Base-by-base conservation (phyloP, 1,139 yeast genomes). In the Citeromyces siamensis region DNA sequence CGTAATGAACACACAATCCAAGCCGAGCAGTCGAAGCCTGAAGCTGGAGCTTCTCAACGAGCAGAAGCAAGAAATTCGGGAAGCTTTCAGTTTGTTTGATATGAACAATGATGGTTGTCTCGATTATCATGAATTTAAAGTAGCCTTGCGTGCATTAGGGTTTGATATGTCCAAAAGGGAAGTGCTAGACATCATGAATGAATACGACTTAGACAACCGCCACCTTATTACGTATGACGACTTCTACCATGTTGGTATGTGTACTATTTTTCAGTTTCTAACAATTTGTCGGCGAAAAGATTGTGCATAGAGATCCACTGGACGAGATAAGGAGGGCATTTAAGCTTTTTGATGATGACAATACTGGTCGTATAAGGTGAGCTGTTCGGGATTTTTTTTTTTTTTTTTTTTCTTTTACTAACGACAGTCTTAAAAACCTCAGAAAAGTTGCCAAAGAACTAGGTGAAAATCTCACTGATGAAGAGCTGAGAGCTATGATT, bases 261-360 rank as follows among this genome's bases (percentile, higher is more conserved):
- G 21, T 8, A 9, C 19, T 14, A 6, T 6, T 7, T 8, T 5
- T 10, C 18, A 12, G 9, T 28, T 20, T 17, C 37, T 64, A 35
- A 37, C 35, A 10, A 44, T 44, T 56, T 58, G 86, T 85, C 58
- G 84, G 93, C 2, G 81, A 74, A 41, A 77, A 70, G 60, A 81
- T 88, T 19, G 60, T 82, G 20, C 78, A 81, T 38, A 66, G 98
- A 49, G 96, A 93, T 52, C 98, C 98, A 2, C 56, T 84, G 42
- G 98, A 90, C 38, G 98, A 93, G 55, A 81, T 93, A 27, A 72
- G 75, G 44, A 65, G 97, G 35, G 98, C 98, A 0, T 93, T 93
- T 64, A 73, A 71, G 48, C 64, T 93, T 36, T 90, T 93, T 58
- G 97, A 90, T 48, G 90, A 82, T 40, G 96, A 86, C 46, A 68